Conservation (phyloP, 805 yeast genomes). For the Candida ficus region DNA sequence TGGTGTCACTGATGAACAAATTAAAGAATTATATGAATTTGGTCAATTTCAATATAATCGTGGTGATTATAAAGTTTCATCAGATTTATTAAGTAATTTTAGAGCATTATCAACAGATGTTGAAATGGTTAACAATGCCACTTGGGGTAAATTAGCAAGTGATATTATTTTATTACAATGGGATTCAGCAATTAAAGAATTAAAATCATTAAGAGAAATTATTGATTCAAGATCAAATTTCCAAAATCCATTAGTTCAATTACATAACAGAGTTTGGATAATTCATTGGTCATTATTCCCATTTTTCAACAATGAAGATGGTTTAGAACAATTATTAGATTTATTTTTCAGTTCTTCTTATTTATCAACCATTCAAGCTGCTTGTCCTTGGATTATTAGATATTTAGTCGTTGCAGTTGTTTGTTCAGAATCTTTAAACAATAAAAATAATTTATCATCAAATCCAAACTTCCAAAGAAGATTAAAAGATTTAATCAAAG, state of each 20-base stretch:
- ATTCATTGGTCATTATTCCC: slow-evolving; percentile 68
- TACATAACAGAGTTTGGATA: slow-evolving; percentile 62
- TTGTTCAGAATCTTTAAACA: slow-evolving; percentile 27
- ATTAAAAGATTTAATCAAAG: slow-evolving; percentile 51
- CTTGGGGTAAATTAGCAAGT: slow-evolving; percentile 67
- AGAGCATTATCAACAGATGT: slow-evolving; percentile 48
- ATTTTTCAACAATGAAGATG: slow-evolving; percentile 48
- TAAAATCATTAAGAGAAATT: slow-evolving; percentile 49
- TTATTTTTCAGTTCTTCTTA: slow-evolving; percentile 54
- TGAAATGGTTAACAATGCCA: slow-evolving; percentile 47
- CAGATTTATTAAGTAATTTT: slow-evolving; percentile 53
- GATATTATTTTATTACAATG: slow-evolving; percentile 51
- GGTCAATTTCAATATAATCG: slow-evolving; percentile 60
- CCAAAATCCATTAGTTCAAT: slow-evolving; percentile 50
- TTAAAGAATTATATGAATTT: slow-evolving; percentile 47
- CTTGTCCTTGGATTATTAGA: slow-evolving; percentile 67
- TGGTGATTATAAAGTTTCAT: slow-evolving; percentile 57
- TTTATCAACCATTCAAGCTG: slow-evolving; percentile 62
- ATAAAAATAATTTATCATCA: slow-evolving; percentile 20
- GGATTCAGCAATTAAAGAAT: slow-evolving; percentile 48
- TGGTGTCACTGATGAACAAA: slow-evolving; percentile 43
- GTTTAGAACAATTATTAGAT: slow-evolving; percentile 50
- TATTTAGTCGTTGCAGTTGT: slow-evolving; percentile 60
- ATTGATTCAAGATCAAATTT: slow-evolving; percentile 47
- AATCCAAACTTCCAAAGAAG: slow-evolving; percentile 42